These are phyloP conservation scores for Citrullus colocynthis DNA, from an alignment of 306 rosid species.

Conservation along the genomic window DNA sequence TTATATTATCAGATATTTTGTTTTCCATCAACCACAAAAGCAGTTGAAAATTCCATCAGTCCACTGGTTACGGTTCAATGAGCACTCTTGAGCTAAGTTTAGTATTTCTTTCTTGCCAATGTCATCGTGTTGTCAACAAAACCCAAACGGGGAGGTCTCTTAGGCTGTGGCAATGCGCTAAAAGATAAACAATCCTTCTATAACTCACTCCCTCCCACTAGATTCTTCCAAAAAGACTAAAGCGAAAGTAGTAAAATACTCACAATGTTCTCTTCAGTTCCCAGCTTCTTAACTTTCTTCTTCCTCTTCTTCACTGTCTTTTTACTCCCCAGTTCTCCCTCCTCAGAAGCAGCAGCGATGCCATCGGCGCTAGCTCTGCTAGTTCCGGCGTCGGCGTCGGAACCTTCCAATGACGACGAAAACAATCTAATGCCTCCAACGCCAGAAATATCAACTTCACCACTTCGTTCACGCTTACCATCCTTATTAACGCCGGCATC, in stretches of 20 bases:
- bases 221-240: not conserved
- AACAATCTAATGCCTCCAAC: not conserved
- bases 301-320: conserved; percentile 14
- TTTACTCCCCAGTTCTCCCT: conserved; percentile 8
- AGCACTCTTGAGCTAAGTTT: not conserved
- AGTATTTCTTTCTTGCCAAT: not conserved
- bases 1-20: not conserved
- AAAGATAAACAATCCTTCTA: not conserved
- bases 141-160: not conserved
- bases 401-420: conserved; percentile 11
- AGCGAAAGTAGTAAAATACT: conserved; percentile 13
- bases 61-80: not conserved
- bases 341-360: not conserved
- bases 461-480: not conserved
- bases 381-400: not conserved
- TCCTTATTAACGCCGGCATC: not conserved
- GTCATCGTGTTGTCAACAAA: not conserved
- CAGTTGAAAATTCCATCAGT: not conserved
- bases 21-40: not conserved
- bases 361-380: not conserved
- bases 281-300: conserved; percentile 22
- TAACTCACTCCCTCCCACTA: not conserved
- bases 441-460: not conserved
- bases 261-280: conserved; percentile 27
- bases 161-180: not conserved